Evolutionary conservation across 2,329 filamentous ascomycete species (phyloP), one percentile per base, ranked within the genome.

Genomic region (Penicillium brevicompactum): DNA sequence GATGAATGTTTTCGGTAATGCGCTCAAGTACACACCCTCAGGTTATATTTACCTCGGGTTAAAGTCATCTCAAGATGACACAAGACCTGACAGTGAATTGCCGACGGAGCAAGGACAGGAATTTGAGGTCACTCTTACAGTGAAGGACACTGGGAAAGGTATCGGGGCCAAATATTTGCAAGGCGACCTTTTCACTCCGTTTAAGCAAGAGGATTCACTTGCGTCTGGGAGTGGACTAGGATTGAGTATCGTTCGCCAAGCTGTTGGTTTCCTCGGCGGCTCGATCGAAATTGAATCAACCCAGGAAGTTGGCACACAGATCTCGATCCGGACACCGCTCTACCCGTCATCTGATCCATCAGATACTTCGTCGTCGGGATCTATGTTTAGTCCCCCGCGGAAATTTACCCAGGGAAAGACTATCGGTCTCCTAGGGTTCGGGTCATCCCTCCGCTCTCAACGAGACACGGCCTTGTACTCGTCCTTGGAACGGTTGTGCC

Each of bases 111-210:
- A 49, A 43, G 50, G 41, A 21, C 38, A 21, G 1, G 42, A 53
- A 31, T 55, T 58, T 37, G 51, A 52, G 24, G 44, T 49, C 43
- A 66, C 24, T 37, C 57, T 82, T 2, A 79, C 75, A 0, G 79
- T 89, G 1, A 74, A 74, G 0, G 87, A 89, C 57, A 85, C 85
- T 0, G 87, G 87, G 1, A 77, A 77, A 18, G 87, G 87, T 0
- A 89, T 89, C 14, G 78, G 78, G 0, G 72, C 80, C 0, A 80
- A 86, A 6, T 89, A 82, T 57, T 73, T 88, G 4, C 74, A 77
- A n/a, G 78, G 82, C 10, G 76, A 78, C 9, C 68, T 88, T 0
- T 89, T 84, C 63, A 80, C 78, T 0, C 83, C 86, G 0, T 88
- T 88, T 59, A 72, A 78, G 0, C 86, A 89, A 57, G 87, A 88